Evolutionary conservation across 2,329 filamentous ascomycete species (phyloP), one percentile per base, ranked within the genome.

Genomic region (Colletotrichum noveboracense): DNA sequence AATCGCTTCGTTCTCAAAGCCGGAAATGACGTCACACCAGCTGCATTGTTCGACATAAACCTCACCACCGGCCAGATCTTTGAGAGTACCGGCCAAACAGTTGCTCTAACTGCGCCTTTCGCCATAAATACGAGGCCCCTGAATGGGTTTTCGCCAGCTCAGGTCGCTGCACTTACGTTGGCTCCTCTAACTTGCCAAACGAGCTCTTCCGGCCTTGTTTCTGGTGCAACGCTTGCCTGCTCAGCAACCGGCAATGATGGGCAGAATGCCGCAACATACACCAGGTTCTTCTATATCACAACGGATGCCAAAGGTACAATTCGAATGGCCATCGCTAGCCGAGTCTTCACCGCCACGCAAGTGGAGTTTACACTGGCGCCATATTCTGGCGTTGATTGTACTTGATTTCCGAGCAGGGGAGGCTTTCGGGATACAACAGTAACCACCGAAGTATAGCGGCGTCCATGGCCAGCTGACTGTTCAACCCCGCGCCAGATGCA

Each of bases 391-490:
- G 18, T 12, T 48, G 18, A 48, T 48, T 48, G 38, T 7, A n/a
- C 1, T 12, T 48, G 3, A n/a, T n/a, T 48, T n/a, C 38, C 3
- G 5, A 2, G 5, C 9, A n/a, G 3, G 8, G 1, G 7, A n/a
- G 38, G 18, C 5, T n/a, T n/a, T 12, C 18, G 9, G 9, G 9
- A 48, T n/a, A 8, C 3, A n/a, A 12, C 6, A 6, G 5, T 43
- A 16, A 10, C 18, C 18, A 43, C 18, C 1, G 18, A 43, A 38
- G 16, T 7, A 38, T 38, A 7, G 36, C 7, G 36, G 7, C 36
- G 36, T 16, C 34, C 13, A 36, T 36, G 14, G 7, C 1, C 1
- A 16, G 4, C 7, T 16, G 34, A 14, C 34, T 36, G 13, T 4
- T 4, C 6, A 16, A 16, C 34, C 16, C 13, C 3, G 34, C 13